These are phyloP conservation scores for Diversispora eburnea DNA, from an alignment of 192 early-diverging fungal species.

Conservation along the genomic window DNA sequence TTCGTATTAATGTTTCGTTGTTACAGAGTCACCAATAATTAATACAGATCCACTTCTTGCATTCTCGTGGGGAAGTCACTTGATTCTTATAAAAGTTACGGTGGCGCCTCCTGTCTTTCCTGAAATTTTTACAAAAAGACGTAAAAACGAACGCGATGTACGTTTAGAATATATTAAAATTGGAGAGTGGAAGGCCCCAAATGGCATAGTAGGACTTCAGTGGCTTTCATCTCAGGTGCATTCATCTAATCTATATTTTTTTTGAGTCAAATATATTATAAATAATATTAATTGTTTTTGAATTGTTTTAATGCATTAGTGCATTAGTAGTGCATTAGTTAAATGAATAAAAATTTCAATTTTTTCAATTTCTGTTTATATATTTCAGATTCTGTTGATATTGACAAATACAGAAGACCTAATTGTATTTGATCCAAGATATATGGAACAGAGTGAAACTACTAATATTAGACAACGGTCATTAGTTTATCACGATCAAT, in stretches of 20 bases:
- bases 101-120: conserved; percentile 21
- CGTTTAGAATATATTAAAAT: conserved; percentile 47
- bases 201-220: conserved; percentile 57
- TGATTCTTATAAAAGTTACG: conserved; percentile 47
- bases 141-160: conserved; percentile 32
- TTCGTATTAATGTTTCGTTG: not conserved
- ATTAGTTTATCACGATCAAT: conserved; percentile 58
- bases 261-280: not conserved
- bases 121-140: conserved; percentile 1
- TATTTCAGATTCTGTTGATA: conserved; percentile 49
- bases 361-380: not conserved
- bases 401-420: conserved; percentile 56
- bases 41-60: conserved; percentile 53
- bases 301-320: too few relatives aligned
- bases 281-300: not conserved
- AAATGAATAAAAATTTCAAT: not conserved
- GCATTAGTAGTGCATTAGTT: not conserved
- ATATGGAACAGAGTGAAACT: conserved; percentile 48
- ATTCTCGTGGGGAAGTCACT: conserved; percentile 54
- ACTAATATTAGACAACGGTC: conserved; percentile 45
- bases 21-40: conserved; percentile 29
- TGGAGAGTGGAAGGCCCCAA: conserved; percentile 50
- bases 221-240: conserved; percentile 58
- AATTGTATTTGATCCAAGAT: conserved; percentile 55
- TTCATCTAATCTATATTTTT: not conserved